Percentiles rank a stretch among this genome's conserved stretches.
Conservation (phyloP, 331 rosid genomes). For the Pyrus hybrid region DNA sequence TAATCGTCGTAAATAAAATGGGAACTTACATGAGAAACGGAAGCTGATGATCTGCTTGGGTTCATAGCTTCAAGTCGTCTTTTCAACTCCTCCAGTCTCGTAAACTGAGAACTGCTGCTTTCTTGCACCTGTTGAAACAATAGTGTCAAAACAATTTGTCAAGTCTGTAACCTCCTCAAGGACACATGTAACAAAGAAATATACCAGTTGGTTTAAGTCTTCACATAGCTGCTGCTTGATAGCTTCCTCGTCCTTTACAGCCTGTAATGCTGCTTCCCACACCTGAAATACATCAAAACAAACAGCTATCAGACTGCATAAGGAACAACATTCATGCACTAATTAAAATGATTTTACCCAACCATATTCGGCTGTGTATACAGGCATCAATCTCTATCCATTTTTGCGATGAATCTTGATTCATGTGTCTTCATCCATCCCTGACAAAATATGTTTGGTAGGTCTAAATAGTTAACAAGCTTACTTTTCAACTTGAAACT, state of each 20-base stretch:
- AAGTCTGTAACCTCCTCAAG: slow-evolving; percentile 3
- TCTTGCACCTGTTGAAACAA: slow-evolving; percentile 63
- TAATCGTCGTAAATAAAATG: neutral
- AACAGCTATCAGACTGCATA: slow-evolving; percentile 1
- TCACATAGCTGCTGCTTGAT: slow-evolving; percentile 75
- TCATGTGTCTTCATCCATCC: neutral
- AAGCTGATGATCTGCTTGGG: slow-evolving; percentile 47
- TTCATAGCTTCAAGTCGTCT: slow-evolving; percentile 85
- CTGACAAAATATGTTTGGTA: neutral
- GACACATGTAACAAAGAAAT: slow-evolving; percentile 2
- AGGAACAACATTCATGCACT: neutral
- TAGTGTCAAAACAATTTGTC: slow-evolving; percentile 23
- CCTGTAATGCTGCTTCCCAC: slow-evolving; percentile 68
- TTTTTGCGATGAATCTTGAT: neutral
- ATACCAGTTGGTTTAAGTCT: slow-evolving; percentile 79
- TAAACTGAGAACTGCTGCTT: slow-evolving; percentile 63
- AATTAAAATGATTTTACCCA: neutral
- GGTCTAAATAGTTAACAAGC: neutral
- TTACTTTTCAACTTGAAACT: neutral
- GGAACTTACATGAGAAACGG: slow-evolving; percentile 42
- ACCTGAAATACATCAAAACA: slow-evolving; percentile 31
- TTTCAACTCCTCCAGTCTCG: slow-evolving; percentile 82
- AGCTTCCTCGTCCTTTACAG: slow-evolving; percentile 71
- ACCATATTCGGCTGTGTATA: neutral
- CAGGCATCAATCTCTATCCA: neutral